A percentile compares a stretch with the other conserved stretches of the same genome.
Evolutionary conservation across 148 eudicot species (phyloP).

Genomic region (Persicaria tinctoria): DNA sequence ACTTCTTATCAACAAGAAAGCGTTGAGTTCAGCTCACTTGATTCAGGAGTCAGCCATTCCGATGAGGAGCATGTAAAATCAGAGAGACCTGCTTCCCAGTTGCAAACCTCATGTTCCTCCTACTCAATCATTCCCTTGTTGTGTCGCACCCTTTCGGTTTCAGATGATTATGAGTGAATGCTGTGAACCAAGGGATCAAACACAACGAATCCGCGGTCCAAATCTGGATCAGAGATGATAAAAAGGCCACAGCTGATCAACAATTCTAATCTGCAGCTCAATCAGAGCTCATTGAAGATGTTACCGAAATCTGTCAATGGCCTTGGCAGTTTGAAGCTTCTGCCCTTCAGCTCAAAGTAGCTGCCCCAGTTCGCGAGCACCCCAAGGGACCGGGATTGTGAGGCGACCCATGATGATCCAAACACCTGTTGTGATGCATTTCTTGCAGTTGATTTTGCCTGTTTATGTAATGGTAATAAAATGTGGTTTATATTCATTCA

Average conservation of each 20-base stretch:
- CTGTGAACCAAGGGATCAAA: not conserved
- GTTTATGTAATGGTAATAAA: conserved; percentile 13
- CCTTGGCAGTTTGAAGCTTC: not conserved
- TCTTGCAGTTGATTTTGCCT: too few relatives aligned
- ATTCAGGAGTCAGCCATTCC: conserved; percentile 11
- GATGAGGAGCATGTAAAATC: conserved; percentile 6
- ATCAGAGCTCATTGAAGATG: not conserved
- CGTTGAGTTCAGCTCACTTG: conserved; percentile 10
- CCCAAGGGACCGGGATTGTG: conserved; percentile 10
- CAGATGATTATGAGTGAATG: conserved; percentile 4
- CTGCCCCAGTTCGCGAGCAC: conserved; percentile 11
- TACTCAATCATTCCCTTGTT: not conserved
- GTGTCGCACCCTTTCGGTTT: not conserved
- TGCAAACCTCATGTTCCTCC: not conserved
- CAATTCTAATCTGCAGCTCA: not conserved
- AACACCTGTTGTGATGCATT: not conserved
- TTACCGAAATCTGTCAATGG: not conserved
- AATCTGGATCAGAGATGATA: not conserved
- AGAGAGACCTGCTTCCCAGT: not conserved
- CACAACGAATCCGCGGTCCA: not conserved
- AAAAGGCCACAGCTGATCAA: not conserved
- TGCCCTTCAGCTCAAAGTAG: not conserved
- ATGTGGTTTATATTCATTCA: conserved; percentile 9
- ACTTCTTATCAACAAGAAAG: not conserved
- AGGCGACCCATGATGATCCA: conserved; percentile 3